A percentile compares a stretch with the other conserved stretches of the same genome.
phyloP scores from a whole-genome alignment of 345 rosid species.

The Brassica carinata region DNA sequence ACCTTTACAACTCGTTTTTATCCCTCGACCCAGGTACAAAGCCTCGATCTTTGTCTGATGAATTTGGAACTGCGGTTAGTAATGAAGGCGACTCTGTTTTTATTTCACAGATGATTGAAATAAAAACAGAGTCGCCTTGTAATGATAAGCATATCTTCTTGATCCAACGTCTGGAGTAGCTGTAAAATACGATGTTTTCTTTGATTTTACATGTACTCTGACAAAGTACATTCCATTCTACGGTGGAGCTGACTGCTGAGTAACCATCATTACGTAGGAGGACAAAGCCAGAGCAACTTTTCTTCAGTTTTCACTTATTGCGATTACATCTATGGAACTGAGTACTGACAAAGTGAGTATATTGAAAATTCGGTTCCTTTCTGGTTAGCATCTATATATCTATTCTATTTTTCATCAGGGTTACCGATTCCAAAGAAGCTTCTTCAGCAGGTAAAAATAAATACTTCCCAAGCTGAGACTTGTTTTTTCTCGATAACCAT shows the following conservation, averaged over 20 bases:
- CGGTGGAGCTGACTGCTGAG: slow-evolving; percentile 87
- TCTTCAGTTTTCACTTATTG: slow-evolving; percentile 87
- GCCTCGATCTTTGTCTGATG: background rate
- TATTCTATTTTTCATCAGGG: no score
- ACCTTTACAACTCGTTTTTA: slow-evolving; percentile 67
- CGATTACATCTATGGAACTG: slow-evolving; percentile 80
- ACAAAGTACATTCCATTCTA: slow-evolving; percentile 78
- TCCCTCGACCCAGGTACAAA: slow-evolving; percentile 62
- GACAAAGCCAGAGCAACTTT: slow-evolving; percentile 86
- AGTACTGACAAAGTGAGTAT: slow-evolving; percentile 81
- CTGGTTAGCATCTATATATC: no score
- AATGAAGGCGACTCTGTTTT: background rate
- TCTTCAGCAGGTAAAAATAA: slow-evolving; percentile 70
- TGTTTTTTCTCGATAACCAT: background rate
- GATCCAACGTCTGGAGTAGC: background rate
- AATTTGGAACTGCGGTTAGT: background rate
- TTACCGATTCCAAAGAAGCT: slow-evolving; percentile 84
- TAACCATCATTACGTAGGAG: slow-evolving; percentile 87
- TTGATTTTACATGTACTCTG: slow-evolving; percentile 62
- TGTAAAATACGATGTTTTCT: background rate
- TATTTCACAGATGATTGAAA: slow-evolving; percentile 58
- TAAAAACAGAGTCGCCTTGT: no score
- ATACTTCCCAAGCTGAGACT: background rate
- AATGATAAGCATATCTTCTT: slow-evolving; percentile 44
- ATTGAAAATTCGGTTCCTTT: no score